Evolutionary conservation across 106 monocot species (phyloP).

Genomic region (Amphibolis antarctica): DNA sequence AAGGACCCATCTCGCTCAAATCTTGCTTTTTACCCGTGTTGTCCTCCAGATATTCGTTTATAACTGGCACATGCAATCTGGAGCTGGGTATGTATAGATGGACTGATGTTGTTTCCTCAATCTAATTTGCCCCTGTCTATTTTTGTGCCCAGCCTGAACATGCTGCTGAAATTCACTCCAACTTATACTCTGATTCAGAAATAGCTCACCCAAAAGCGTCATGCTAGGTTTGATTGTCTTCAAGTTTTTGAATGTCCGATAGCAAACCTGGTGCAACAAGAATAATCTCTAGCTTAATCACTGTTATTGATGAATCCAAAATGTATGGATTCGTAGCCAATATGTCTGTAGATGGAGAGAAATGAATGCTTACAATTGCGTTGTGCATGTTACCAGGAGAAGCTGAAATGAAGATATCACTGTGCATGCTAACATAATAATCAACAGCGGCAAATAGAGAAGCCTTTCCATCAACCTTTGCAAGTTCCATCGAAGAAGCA

Average conservation of each 20-base stretch:
- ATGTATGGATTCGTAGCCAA: neutral
- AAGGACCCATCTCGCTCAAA: no score
- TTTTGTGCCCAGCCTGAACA: slow-evolving; percentile 45
- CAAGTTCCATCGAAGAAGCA: slow-evolving; percentile 52
- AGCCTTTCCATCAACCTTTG: slow-evolving; percentile 69
- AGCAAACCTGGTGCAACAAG: slow-evolving; percentile 31
- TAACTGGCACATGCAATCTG: slow-evolving; percentile 77
- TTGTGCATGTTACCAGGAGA: slow-evolving; percentile 95
- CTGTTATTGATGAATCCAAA: neutral
- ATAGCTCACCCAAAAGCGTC: slow-evolving; percentile 62
- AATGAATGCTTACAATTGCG: slow-evolving; percentile 42
- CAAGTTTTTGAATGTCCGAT: slow-evolving; percentile 56
- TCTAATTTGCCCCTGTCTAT: slow-evolving; percentile 47
- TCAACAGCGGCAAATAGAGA: slow-evolving; percentile 86
- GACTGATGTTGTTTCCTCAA: slow-evolving; percentile 58
- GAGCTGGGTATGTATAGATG: slow-evolving; percentile 63
- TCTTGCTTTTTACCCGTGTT: no score
- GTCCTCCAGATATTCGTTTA: slow-evolving; percentile 14
- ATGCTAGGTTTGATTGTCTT: slow-evolving; percentile 71
- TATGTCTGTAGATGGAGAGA: neutral
- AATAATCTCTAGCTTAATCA: neutral
- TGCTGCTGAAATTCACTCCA: slow-evolving; percentile 57
- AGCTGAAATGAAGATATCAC: slow-evolving; percentile 75
- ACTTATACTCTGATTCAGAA: slow-evolving; percentile 61
- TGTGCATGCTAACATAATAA: slow-evolving; percentile 80